Conservation (phyloP, 2,329 filamentous ascomycete genomes). For the Trichoderma sp. region DNA sequence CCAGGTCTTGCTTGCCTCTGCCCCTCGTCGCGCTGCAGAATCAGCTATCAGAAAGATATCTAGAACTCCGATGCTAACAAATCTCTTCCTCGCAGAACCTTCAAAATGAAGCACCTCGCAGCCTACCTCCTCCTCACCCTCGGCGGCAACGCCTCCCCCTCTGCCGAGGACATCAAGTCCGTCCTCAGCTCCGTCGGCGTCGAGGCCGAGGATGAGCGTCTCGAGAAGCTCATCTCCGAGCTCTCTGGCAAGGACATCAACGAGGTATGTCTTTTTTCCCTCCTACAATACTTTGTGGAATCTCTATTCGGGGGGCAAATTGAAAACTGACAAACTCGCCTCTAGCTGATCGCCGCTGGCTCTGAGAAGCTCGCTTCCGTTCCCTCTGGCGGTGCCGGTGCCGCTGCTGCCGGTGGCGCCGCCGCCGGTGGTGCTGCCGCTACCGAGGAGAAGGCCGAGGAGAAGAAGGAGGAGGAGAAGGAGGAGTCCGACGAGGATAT, state of each 20-base stretch:
- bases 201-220: conserved; percentile 86
- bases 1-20: too few relatives aligned
- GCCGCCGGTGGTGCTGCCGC: conserved; percentile 66
- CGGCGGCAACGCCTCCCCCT: conserved; percentile 88
- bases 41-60: not conserved
- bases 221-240: conserved; percentile 85
- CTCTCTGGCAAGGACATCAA: conserved; percentile 90
- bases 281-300: too few relatives aligned
- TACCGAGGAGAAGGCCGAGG: conserved; percentile 78
- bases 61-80: conserved; percentile 3
- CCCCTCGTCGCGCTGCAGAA: conserved; percentile 2
- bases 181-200: conserved; percentile 94
- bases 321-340: not conserved
- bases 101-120: conserved; percentile 99
- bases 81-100: conserved; percentile 23
- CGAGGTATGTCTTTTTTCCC: too few relatives aligned
- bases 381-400: conserved; percentile 72
- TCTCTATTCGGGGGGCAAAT: too few relatives aligned
- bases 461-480: conserved; percentile 73
- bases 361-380: conserved; percentile 95
- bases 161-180: conserved; percentile 79
- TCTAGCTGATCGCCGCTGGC: conserved; percentile 86
- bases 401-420: conserved; percentile 70
- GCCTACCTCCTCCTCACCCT: conserved; percentile 97
- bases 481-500: conserved; percentile 72